These are phyloP conservation scores for Jimgerdemannia flammicorona DNA, from an alignment of 192 early-diverging fungal species.

Conservation along the genomic window DNA sequence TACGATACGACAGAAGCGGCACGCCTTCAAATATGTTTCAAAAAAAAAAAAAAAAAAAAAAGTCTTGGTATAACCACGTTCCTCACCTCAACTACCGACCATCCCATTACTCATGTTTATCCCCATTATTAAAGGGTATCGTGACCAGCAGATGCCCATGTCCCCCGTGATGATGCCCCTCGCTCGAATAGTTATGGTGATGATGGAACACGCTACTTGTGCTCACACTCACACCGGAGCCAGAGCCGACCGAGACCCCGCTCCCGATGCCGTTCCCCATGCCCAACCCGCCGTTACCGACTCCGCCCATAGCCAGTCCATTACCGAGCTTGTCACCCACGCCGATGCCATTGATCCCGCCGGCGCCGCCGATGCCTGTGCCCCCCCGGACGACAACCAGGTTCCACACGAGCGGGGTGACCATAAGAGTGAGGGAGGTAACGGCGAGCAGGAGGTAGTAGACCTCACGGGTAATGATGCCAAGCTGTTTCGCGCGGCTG, in stretches of 20 bases:
- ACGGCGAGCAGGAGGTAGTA: slow-evolving; percentile 51
- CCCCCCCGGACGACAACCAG: slow-evolving; percentile 1
- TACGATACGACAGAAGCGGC: too few relatives aligned
- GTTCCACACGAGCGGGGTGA: slow-evolving; percentile 52
- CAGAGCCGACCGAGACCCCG: not conserved
- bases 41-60: too few relatives aligned
- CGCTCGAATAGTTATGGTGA: too few relatives aligned
- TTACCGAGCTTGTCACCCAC: not conserved
- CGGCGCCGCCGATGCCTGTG: not conserved
- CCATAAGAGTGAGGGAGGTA: slow-evolving; percentile 44
- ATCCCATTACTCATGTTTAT: not conserved
- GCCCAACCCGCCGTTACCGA: not conserved
- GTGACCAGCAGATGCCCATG: slow-evolving; percentile 4
- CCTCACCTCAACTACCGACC: not conserved
- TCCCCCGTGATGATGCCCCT: not conserved
- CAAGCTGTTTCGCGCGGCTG: slow-evolving; percentile 46
- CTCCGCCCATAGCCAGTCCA: not conserved
- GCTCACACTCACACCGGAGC: not conserved
- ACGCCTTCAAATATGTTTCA: too few relatives aligned
- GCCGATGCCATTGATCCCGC: not conserved
- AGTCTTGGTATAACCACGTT: too few relatives aligned
- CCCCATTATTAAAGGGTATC: not conserved
- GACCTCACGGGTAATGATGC: slow-evolving; percentile 47
- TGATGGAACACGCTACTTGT: not conserved
- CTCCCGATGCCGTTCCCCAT: not conserved